Evolutionary conservation across 2,329 filamentous ascomycete species (phyloP).

Genomic region (Fusarium newnesense): DNA sequence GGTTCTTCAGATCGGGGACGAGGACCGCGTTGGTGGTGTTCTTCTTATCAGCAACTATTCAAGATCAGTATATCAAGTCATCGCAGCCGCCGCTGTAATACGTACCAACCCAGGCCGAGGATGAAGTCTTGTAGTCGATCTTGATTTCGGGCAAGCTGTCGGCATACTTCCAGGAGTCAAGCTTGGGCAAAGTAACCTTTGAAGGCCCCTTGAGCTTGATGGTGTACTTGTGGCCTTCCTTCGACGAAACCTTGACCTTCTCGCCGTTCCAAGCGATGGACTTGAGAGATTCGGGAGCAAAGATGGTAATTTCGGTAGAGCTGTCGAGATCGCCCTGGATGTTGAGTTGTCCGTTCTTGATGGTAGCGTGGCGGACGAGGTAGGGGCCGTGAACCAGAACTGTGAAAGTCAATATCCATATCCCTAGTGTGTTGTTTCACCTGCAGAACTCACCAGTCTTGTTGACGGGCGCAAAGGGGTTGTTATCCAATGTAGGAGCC

Average conservation of each 20-base stretch:
- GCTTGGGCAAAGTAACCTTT: slow-evolving; percentile 50
- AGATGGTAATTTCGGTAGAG: slow-evolving; percentile 56
- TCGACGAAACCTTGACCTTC: slow-evolving; percentile 42
- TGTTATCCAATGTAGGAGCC: slow-evolving; percentile 59
- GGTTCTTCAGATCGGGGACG: slow-evolving; percentile 60
- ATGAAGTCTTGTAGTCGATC: slow-evolving; percentile 54
- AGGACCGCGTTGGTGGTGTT: slow-evolving; percentile 58
- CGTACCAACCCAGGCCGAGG: slow-evolving; percentile 56
- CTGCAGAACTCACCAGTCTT: slow-evolving; percentile 53
- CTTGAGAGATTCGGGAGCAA: slow-evolving; percentile 57
- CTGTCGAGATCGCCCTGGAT: slow-evolving; percentile 58
- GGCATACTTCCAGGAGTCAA: slow-evolving; percentile 58
- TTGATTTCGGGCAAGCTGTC: slow-evolving; percentile 61
- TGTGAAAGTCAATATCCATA: slow-evolving; percentile 24
- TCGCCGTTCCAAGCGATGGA: slow-evolving; percentile 63
- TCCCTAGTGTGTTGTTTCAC: fast-evolving
- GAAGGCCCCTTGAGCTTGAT: slow-evolving; percentile 43
- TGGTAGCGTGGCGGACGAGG: slow-evolving; percentile 58
- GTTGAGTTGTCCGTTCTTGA: slow-evolving; percentile 51
- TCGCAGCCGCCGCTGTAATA: fast-evolving
- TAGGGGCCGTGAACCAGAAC: slow-evolving; percentile 64
- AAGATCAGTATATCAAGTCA: not conserved
- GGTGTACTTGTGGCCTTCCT: slow-evolving; percentile 43
- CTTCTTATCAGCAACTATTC: slow-evolving; percentile 57
- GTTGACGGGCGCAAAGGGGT: slow-evolving; percentile 57